A percentile compares a stretch with the other conserved stretches of the same genome.
phyloP scores from a whole-genome alignment of 164 flowering plant genomes.

The Dillenia turbinata region DNA sequence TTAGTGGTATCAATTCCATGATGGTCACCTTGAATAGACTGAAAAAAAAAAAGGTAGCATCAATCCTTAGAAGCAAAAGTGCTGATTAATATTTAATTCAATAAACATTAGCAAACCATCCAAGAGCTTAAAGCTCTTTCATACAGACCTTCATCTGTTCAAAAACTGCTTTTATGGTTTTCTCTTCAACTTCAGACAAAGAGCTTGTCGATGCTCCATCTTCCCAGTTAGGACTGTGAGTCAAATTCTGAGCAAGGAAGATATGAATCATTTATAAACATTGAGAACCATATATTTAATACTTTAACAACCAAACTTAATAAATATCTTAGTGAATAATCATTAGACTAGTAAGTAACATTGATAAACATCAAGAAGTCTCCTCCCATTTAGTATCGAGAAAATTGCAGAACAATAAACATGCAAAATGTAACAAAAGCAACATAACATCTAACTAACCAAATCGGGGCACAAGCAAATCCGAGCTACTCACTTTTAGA shows the following conservation, averaged over 20 bases:
- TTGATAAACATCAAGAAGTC: no score
- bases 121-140: no score
- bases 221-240: constrained; percentile 34
- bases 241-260: constrained; percentile 14
- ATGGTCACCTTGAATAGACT: constrained; percentile 29
- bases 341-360: no score
- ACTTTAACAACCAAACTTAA: constrained; percentile 1
- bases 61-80: no score
- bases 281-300: not conserved
- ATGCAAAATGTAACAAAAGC: no score
- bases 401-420: no score
- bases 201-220: constrained; percentile 45
- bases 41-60: constrained; percentile 1
- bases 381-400: no score
- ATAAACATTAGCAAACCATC: no score
- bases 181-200: constrained; percentile 68
- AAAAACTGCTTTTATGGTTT: constrained; percentile 46
- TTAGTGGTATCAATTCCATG: constrained; percentile 20
- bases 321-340: not conserved
- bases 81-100: no score
- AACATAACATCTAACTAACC: no score
- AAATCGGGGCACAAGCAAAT: no score
- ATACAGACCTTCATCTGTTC: constrained; percentile 47
- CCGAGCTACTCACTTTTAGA: no score
- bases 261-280: not conserved